Evolutionary conservation across 805 yeast species (phyloP).

Genomic region (Cyberlindnera xylosilytica): DNA sequence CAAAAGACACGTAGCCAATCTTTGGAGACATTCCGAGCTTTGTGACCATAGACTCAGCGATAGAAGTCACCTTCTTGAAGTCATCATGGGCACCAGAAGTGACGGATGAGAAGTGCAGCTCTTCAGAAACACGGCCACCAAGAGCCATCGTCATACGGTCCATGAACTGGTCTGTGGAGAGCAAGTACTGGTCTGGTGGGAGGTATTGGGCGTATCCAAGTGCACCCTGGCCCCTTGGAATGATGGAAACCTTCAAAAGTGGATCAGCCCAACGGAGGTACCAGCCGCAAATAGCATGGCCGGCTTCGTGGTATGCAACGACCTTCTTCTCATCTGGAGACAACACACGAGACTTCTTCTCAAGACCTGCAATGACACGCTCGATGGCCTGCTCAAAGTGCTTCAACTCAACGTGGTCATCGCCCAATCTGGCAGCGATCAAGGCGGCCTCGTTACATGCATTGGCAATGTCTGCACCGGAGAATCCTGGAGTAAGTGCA

Average conservation of each 20-base stretch:
- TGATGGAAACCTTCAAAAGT: slow-evolving; percentile 84
- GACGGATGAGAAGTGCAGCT: slow-evolving; percentile 79
- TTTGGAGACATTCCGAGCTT: slow-evolving; percentile 84
- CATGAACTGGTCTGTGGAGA: slow-evolving; percentile 68
- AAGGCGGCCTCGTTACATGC: slow-evolving; percentile 93
- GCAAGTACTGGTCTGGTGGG: slow-evolving; percentile 83
- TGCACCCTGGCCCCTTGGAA: slow-evolving; percentile 94
- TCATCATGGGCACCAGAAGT: slow-evolving; percentile 94
- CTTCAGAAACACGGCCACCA: slow-evolving; percentile 92
- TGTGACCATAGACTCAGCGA: slow-evolving; percentile 89
- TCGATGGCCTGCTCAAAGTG: slow-evolving; percentile 94
- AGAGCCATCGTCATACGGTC: slow-evolving; percentile 93
- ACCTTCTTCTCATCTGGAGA: slow-evolving; percentile 77
- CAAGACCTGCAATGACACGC: slow-evolving; percentile 92
- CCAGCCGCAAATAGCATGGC: slow-evolving; percentile 97
- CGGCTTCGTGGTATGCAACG: slow-evolving; percentile 95
- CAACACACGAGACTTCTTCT: slow-evolving; percentile 75
- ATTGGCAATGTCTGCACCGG: slow-evolving; percentile 96
- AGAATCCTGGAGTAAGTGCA: slow-evolving; percentile 90
- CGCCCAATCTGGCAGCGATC: slow-evolving; percentile 81
- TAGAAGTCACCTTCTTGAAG: slow-evolving; percentile 83
- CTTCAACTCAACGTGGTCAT: slow-evolving; percentile 53
- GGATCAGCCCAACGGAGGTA: slow-evolving; percentile 86
- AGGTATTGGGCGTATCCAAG: slow-evolving; percentile 94
- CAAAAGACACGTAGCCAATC: slow-evolving; percentile 65